phyloP scores from a whole-genome alignment of 805 yeast species.

The Barnettozyma siamensis region DNA sequence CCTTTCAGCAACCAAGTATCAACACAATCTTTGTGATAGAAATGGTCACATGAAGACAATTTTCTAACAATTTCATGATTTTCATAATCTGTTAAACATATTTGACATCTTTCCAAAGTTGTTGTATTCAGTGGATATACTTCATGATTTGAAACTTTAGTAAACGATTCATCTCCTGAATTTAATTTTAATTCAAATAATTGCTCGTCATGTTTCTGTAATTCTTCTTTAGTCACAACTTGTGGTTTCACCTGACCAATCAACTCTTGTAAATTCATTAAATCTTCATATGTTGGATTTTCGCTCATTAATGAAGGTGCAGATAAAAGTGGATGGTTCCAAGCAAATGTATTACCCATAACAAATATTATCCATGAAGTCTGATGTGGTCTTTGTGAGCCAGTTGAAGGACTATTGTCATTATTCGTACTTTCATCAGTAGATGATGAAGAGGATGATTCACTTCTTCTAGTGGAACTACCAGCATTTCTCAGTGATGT shows the following conservation, averaged over 20 bases:
- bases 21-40: constrained; percentile 50
- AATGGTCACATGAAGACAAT: constrained; percentile 41
- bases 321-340: constrained; percentile 41
- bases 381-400: constrained; percentile 8
- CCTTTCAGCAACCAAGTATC: constrained; percentile 53
- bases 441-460: neutral
- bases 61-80: constrained; percentile 41
- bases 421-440: neutral
- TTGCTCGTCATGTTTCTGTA: constrained; percentile 35
- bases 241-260: constrained; percentile 42
- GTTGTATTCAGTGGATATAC: neutral
- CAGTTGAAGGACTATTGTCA: neutral
- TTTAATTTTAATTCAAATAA: constrained; percentile 15
- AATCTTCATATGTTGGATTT: constrained; percentile 46
- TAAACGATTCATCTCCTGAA: constrained; percentile 2
- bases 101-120: constrained; percentile 33
- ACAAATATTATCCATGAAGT: constrained; percentile 60
- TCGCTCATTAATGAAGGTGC: constrained; percentile 44
- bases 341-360: constrained; percentile 49
- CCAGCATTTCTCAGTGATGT: neutral
- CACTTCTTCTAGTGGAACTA: neutral
- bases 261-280: constrained; percentile 40
- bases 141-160: neutral
- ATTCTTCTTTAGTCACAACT: constrained; percentile 36
- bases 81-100: constrained; percentile 47